Conservation (phyloP, 176 grass and related monocot species). For the Musa schizocarpa region DNA sequence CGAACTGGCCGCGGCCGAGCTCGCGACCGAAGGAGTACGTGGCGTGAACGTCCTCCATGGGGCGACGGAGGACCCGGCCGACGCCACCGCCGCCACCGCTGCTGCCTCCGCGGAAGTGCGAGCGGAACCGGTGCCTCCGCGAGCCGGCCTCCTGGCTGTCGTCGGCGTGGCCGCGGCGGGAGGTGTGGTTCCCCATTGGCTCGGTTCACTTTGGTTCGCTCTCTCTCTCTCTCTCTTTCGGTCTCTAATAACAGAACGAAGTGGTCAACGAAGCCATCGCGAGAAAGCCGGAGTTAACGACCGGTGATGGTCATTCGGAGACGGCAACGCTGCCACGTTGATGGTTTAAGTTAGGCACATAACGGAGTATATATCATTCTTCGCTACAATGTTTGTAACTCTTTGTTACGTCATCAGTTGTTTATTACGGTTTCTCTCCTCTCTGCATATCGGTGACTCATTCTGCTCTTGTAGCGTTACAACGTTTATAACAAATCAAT, state of each 20-base stretch:
- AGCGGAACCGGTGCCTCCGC: not conserved
- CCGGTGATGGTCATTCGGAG: not conserved
- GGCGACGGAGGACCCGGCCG: constrained; percentile 5
- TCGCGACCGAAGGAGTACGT: constrained; percentile 3
- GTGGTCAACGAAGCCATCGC: not conserved
- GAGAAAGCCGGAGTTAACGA: not conserved
- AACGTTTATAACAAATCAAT: no score
- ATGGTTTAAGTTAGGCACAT: no score
- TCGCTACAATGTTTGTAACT: no score
- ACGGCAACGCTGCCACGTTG: not conserved
- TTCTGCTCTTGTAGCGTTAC: no score
- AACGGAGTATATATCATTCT: no score
- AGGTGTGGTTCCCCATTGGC: not conserved
- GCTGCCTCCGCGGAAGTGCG: not conserved
- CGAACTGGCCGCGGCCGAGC: constrained; percentile 15
- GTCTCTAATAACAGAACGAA: no score
- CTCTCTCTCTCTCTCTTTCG: no score
- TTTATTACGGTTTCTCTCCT: no score
- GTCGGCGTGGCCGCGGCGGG: not conserved
- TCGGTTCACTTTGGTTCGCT: not conserved
- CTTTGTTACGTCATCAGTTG: no score
- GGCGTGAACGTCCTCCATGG: constrained; percentile 2
- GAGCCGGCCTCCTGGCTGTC: not conserved
- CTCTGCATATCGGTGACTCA: no score
- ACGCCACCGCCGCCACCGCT: constrained; percentile 5